These are phyloP conservation scores for Tylopilus sp. DNA, from an alignment of 1,284 basidiomycete genomes.

Conservation along the genomic window DNA sequence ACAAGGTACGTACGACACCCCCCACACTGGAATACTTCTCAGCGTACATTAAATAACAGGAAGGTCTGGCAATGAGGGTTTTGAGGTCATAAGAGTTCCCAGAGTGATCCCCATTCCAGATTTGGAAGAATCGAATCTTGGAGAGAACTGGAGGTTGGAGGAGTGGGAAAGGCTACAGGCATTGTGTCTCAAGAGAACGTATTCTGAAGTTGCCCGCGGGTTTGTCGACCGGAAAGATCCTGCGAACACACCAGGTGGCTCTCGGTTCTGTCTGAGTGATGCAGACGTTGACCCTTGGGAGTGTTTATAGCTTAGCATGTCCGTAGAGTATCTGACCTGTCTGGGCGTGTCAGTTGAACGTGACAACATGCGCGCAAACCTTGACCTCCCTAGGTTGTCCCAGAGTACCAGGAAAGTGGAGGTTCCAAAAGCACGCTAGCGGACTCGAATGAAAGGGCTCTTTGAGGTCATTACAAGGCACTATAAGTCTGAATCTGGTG, in stretches of 20 bases:
- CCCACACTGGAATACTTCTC: background rate
- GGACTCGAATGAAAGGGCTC: no score
- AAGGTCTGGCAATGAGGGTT: constrained; percentile 11
- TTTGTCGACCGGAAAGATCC: constrained; percentile 1
- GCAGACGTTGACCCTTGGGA: constrained; percentile 22
- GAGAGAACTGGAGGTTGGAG: constrained; percentile 3
- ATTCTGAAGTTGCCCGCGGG: constrained; percentile 25
- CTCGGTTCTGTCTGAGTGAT: background rate
- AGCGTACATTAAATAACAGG: constrained; percentile 6
- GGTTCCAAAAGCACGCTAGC: no score
- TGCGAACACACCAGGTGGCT: background rate
- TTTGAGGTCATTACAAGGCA: no score
- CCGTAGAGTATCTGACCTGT: background rate
- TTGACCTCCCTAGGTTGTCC: no score
- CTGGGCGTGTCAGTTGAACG: no score
- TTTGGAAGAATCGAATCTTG: constrained; percentile 3
- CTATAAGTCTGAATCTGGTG: no score
- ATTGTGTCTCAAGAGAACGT: constrained; percentile 14
- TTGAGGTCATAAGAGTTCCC: constrained; percentile 26
- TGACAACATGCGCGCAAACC: no score
- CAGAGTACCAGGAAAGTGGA: no score
- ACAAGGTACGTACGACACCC: constrained; percentile 13
- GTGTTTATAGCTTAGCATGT: constrained; percentile 7
- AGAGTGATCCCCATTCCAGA: constrained; percentile 18
- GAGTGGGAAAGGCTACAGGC: constrained; percentile 27